Conservation (phyloP, 805 yeast species). For the Saccharomycopsis sp. region DNA sequence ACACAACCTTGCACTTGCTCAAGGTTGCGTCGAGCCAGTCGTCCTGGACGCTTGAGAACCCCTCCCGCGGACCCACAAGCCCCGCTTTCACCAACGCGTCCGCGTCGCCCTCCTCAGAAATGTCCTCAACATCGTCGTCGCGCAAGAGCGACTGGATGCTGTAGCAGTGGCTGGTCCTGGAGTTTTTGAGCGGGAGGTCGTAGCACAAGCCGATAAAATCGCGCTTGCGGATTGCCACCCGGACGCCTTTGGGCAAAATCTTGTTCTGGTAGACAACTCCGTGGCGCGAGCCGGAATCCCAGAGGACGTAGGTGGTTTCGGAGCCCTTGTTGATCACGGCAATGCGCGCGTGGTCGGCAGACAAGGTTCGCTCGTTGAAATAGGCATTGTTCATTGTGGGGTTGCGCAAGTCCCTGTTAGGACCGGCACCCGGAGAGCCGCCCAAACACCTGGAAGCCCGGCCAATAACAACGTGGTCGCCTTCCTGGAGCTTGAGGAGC, state of each 20-base stretch:
- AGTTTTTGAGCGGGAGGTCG: conserved; percentile 5
- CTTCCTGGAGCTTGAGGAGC: conserved; percentile 8
- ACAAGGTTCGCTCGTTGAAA: conserved; percentile 16
- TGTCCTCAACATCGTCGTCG: not conserved
- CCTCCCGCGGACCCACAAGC: not conserved
- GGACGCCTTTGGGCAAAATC: conserved; percentile 15
- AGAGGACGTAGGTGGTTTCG: conserved; percentile 3
- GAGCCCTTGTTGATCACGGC: not conserved
- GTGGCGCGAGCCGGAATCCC: conserved; percentile 21
- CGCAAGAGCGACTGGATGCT: not conserved
- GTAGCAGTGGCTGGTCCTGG: too few relatives aligned
- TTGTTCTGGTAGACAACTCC: conserved; percentile 18
- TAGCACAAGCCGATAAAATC: conserved; percentile 16
- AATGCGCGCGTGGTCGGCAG: conserved; percentile 18
- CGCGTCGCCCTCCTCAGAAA: not conserved
- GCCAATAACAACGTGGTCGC: conserved; percentile 9
- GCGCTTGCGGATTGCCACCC: conserved; percentile 6
- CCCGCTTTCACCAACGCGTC: not conserved
- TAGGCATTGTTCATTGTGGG: conserved; percentile 13
- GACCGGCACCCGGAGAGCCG: not conserved
- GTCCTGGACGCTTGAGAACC: not conserved
- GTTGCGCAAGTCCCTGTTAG: not conserved
- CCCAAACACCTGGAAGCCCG: conserved; percentile 9
- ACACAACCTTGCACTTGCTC: conserved; percentile 7
- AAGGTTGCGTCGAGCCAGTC: conserved; percentile 12